Evolutionary conservation across 2,329 filamentous ascomycete genomes (phyloP), one percentile per base, ranked within the genome.

Genomic region (Colletotrichum tamarilloi): DNA sequence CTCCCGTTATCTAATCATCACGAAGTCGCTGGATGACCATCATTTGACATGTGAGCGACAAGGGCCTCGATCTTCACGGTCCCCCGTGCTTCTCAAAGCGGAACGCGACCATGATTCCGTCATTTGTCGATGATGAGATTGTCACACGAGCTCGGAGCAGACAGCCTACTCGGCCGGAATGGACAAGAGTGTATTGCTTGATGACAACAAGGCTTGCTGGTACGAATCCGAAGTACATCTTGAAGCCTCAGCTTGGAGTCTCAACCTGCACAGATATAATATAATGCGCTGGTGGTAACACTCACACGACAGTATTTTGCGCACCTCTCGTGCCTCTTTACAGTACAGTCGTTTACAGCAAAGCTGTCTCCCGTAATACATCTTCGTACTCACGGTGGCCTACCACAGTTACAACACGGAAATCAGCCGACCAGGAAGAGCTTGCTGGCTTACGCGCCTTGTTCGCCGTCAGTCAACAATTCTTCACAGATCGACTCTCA

Each of bases 401-500:
- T 42, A 19, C 38, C 8, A 30, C 14, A n/a, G 55, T 56, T 53
- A 22, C 52, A 24, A 24, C 55, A 57, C 14, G 60, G 38, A 60
- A 35, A 59, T 28, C n/a, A 30, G 60, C 16, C 46, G 49, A 65
- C 60, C 32, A 59, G 67, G 55, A 70, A 70, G 53, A 60, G 64
- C 9, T 30, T 62, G 57, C 65, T 68, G 52, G 28, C 28, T 49
- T 49, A 30, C 38, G 59, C 19, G 59, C 59, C 49, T 55, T 38
- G 46, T 35, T 64, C 62, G 62, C 62, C 52, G 35, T n/a, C 66
- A 12, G 70, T 60, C 70, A 73, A 73, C 70, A 73, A 42, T 65
- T 72, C 62, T 56, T 60, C 42, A 60, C 55, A 60, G 55, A 65
- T 65, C 55, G 60, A 70, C 70, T 73, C 70, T 73, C 70, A 73